Evolutionary conservation across 2,329 filamentous ascomycete species (phyloP).

Genomic region (Fusarium pininemorale): DNA sequence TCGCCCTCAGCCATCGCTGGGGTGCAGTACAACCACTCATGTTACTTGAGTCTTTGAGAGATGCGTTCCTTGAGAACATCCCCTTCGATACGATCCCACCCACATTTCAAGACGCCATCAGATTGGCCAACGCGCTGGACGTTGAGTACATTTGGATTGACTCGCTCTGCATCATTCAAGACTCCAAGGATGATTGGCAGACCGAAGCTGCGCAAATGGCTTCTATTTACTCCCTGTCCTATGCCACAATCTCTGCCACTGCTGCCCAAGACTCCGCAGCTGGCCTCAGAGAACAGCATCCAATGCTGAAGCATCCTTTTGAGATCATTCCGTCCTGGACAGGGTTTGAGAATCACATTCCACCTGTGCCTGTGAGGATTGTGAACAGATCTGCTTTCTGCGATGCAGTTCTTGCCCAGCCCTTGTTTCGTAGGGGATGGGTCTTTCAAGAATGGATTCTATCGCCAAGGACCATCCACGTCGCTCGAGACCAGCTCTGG

Average conservation of each 20-base stretch:
- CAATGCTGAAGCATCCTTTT: constrained; percentile 24
- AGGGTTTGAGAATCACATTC: constrained; percentile 13
- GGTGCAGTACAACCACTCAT: constrained; percentile 20
- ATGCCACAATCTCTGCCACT: constrained; percentile 28
- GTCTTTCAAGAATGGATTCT: constrained; percentile 34
- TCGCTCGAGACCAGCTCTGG: constrained; percentile 32
- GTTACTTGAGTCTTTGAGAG: background rate
- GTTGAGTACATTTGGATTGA: constrained; percentile 33
- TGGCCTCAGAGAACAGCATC: constrained; percentile 13
- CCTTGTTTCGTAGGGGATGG: constrained; percentile 30
- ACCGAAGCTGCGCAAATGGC: constrained; percentile 29
- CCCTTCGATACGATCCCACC: constrained; percentile 14
- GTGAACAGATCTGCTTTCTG: constrained; percentile 22
- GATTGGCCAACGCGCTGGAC: background rate
- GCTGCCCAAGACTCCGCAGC: constrained; percentile 20
- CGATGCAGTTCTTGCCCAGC: constrained; percentile 24
- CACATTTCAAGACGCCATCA: constrained; percentile 30
- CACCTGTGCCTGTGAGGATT: constrained; percentile 9
- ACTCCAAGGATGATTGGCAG: constrained; percentile 33
- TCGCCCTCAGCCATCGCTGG: constrained; percentile 33
- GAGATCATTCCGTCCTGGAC: constrained; percentile 21
- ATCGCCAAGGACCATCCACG: constrained; percentile 23
- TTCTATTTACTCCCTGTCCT: constrained; percentile 27
- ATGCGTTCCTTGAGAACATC: constrained; percentile 3
- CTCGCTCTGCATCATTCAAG: constrained; percentile 32